Percentiles rank a stretch among this genome's conserved stretches.
Evolutionary conservation across 2,329 filamentous ascomycete species (phyloP).

Genomic region (Pseudogymnoascus sp.): DNA sequence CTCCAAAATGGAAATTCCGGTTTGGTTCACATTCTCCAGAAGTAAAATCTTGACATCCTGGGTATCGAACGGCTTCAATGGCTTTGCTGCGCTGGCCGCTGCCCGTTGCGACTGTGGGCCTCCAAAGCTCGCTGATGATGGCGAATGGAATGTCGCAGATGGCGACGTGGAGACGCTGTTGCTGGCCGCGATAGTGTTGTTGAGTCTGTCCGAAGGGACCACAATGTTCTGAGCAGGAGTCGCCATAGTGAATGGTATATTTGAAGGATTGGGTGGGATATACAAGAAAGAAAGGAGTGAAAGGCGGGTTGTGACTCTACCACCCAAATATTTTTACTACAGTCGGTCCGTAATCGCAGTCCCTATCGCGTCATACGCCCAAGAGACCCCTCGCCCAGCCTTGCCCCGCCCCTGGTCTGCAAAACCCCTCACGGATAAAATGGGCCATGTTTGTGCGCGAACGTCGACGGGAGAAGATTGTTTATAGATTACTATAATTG

Average conservation of each 20-base stretch:
- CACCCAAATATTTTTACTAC: conserved; percentile 7
- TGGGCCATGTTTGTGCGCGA: not conserved
- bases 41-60: conserved; percentile 95
- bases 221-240: conserved; percentile 42
- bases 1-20: conserved; percentile 73
- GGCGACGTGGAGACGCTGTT: conserved; percentile 70
- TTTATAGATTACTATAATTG: not conserved
- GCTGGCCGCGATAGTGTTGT: conserved; percentile 47
- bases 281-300: not conserved
- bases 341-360: conserved; percentile 3
- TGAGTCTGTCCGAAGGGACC: conserved; percentile 28
- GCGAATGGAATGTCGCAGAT: conserved; percentile 65
- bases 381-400: conserved; percentile 6
- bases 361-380: not conserved
- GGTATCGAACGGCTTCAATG: conserved; percentile 89
- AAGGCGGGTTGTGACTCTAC: conserved; percentile 6
- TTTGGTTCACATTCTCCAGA: conserved; percentile 91
- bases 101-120: conserved; percentile 36
- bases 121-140: conserved; percentile 53
- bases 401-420: not conserved
- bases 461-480: not conserved
- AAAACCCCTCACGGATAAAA: not conserved
- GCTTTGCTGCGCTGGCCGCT: conserved; percentile 51
- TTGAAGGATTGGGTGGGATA: not conserved
- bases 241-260: conserved; percentile 19